Evolutionary conservation across 2,329 filamentous ascomycete genomes (phyloP).

Genomic region (Tolypocladium guangdongense): DNA sequence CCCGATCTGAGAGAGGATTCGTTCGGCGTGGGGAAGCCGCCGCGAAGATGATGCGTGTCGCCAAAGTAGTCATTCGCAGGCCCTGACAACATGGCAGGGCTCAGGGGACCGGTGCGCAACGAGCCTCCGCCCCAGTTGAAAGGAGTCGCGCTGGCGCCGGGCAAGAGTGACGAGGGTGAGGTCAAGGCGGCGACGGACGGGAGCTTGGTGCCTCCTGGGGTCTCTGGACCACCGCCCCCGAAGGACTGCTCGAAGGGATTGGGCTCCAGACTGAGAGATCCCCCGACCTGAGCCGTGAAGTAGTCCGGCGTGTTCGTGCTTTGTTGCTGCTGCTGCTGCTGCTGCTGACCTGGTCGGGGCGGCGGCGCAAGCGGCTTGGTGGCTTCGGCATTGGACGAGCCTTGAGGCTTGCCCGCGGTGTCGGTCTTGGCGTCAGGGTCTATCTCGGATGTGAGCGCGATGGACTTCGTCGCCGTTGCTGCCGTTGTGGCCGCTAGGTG

Average conservation of each 20-base stretch:
- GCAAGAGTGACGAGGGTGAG: conserved; percentile 73
- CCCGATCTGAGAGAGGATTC: conserved; percentile 89
- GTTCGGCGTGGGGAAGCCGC: conserved; percentile 89
- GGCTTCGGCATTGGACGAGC: conserved; percentile 42
- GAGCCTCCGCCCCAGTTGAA: conserved; percentile 77
- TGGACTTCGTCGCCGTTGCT: not conserved
- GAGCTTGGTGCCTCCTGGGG: conserved; percentile 71
- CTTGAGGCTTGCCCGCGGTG: conserved; percentile 35
- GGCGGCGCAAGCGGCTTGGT: conserved; percentile 60
- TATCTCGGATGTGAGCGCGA: conserved; percentile 13
- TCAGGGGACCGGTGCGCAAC: conserved; percentile 81
- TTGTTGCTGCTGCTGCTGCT: conserved; percentile 18
- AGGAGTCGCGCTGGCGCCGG: conserved; percentile 59
- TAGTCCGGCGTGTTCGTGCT: conserved; percentile 52
- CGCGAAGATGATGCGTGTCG: conserved; percentile 65
- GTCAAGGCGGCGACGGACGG: conserved; percentile 86
- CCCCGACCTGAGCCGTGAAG: conserved; percentile 47
- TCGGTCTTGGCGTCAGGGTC: conserved; percentile 38
- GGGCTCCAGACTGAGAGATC: conserved; percentile 64
- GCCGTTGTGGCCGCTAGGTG: not conserved
- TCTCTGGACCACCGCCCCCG: conserved; percentile 56
- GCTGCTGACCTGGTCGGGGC: conserved; percentile 48
- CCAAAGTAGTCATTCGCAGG: conserved; percentile 79
- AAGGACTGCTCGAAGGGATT: conserved; percentile 98
- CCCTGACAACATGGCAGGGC: conserved; percentile 93